Evolutionary conservation across 78 protist genomes (phyloP).

Genomic region (Monosiga brevicollis): DNA sequence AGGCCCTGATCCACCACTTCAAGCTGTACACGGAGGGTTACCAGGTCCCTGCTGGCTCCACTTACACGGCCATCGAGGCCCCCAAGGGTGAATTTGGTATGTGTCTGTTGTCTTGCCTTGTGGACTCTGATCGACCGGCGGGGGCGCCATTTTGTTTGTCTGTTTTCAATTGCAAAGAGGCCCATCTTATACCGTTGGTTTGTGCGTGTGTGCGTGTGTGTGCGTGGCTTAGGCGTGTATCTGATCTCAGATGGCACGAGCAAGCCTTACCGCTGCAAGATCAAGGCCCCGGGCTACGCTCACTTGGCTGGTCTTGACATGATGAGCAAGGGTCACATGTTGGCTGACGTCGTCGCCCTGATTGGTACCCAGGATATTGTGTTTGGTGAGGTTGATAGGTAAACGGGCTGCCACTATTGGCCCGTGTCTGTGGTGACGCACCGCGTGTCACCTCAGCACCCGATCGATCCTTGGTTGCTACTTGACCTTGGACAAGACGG

Average conservation of each 20-base stretch:
- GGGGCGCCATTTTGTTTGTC: not conserved
- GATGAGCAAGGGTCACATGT: slow-evolving; percentile 23
- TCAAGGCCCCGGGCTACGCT: slow-evolving; percentile 39
- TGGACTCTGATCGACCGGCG: not conserved
- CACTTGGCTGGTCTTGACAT: slow-evolving; percentile 26
- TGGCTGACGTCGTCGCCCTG: slow-evolving; percentile 46
- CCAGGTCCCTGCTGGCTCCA: slow-evolving; percentile 25
- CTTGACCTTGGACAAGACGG: too few relatives aligned
- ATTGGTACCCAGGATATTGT: slow-evolving; percentile 39
- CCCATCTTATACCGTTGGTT: not conserved
- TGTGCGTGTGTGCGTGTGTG: not conserved
- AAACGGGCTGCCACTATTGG: not conserved
- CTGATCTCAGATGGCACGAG: slow-evolving; percentile 42
- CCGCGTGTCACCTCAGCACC: too few relatives aligned
- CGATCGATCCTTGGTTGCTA: too few relatives aligned
- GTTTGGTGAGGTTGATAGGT: slow-evolving; percentile 49
- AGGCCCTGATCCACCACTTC: slow-evolving; percentile 48
- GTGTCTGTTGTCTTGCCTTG: not conserved
- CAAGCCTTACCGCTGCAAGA: slow-evolving; percentile 48
- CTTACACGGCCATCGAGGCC: slow-evolving; percentile 47
- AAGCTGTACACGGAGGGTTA: slow-evolving; percentile 53
- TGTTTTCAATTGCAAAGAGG: not conserved
- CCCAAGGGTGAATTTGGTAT: slow-evolving; percentile 47
- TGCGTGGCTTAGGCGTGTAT: slow-evolving; percentile 32
- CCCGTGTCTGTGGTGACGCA: too few relatives aligned